Conservation (phyloP, 1,284 basidiomycete genomes). For the Malassezia cuniculi region DNA sequence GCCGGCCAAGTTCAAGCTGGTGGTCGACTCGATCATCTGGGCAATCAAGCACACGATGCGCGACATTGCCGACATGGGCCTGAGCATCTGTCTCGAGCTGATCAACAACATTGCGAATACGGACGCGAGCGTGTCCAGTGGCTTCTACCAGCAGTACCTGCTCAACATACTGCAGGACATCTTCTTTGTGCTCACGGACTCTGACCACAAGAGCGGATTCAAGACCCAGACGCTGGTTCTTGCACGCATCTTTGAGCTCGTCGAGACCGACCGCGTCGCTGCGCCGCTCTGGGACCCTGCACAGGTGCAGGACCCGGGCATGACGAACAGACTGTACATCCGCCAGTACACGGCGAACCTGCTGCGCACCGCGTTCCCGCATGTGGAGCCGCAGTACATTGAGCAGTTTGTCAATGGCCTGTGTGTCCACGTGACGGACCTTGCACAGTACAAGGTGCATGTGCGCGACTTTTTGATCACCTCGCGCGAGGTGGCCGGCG, state of each 20-base stretch:
- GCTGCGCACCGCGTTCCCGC: slow-evolving; percentile 36
- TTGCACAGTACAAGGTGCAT: slow-evolving; percentile 64
- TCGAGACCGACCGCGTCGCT: slow-evolving; percentile 67
- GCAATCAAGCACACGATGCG: slow-evolving; percentile 99
- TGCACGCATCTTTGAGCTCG: slow-evolving; percentile 82
- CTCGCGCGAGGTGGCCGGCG: slow-evolving; percentile 51
- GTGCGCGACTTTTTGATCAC: slow-evolving; percentile 57
- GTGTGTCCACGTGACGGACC: slow-evolving; percentile 73
- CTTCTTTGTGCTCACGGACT: slow-evolving; percentile 92
- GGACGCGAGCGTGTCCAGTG: slow-evolving; percentile 62
- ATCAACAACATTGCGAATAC: slow-evolving; percentile 87
- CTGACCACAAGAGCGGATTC: slow-evolving; percentile 84
- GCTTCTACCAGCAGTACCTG: slow-evolving; percentile 84
- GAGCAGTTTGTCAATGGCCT: slow-evolving; percentile 55
- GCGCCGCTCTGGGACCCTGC: slow-evolving; percentile 75
- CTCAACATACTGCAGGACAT: slow-evolving; percentile 86
- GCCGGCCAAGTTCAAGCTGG: slow-evolving; percentile 86
- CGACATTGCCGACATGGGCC: slow-evolving; percentile 88
- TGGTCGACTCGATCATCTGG: slow-evolving; percentile 98
- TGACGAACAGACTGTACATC: slow-evolving; percentile 71
- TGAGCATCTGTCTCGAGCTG: slow-evolving; percentile 71
- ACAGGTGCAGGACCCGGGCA: slow-evolving; percentile 57
- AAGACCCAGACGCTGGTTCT: slow-evolving; percentile 49
- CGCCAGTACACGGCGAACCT: slow-evolving; percentile 78
- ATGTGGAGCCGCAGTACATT: slow-evolving; percentile 45